Base-by-base conservation (phyloP, 371 early-diverging fungal genomes). In the Mortierella sp. region DNA sequence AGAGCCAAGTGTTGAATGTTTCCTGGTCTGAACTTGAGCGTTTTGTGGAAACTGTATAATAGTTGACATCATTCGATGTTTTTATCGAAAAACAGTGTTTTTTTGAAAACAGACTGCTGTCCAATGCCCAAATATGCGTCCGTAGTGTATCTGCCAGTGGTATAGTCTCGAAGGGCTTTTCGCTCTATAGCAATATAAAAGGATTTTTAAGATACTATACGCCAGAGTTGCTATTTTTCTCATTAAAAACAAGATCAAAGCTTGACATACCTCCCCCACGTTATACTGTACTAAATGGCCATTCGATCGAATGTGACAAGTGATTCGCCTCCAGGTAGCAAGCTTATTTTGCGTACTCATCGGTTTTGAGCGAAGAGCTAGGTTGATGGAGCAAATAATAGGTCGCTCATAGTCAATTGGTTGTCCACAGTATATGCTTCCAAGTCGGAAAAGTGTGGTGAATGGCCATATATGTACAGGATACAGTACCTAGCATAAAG, bases 51-150 rank as follows among this genome's bases (percentile, higher is more conserved):
- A 80, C 87, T 20, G 88, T 77, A 39, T 91, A 72, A 69, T 89
- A 90, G 66, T 89, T 86, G 24, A 86, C 87, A 5, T 87, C 83
- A 14, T 83, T 84, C 1, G 63, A 64, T 6, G 86, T 71, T 22
- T 87, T 85, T 54, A 91, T 84, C 11, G 86, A 87, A 66, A 91
- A 89, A 58, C 89, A 88, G 66, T 88, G 85, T 32, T 83, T 78
- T 51, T 79, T 85, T 24, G 79, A 84, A 67, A 90, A 89, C 58
- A 90, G 76, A 12, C 90, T 86, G 66, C 90, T 87, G 45, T 86
- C 84, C 30, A 88, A 66, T 20, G 84, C 57, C 70, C 87, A 87
- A 11, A 87, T 80, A 30, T 87, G 84, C 16, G 85, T 85, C 40
- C 87, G 77, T 6, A 83, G 78, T 3, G 86, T 75, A 5, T 72